Percentiles rank a stretch among this genome's conserved stretches.
phyloP scores from a whole-genome alignment of 768 basidiomycete species.

The Tylopilus rubrobrunneus region DNA sequence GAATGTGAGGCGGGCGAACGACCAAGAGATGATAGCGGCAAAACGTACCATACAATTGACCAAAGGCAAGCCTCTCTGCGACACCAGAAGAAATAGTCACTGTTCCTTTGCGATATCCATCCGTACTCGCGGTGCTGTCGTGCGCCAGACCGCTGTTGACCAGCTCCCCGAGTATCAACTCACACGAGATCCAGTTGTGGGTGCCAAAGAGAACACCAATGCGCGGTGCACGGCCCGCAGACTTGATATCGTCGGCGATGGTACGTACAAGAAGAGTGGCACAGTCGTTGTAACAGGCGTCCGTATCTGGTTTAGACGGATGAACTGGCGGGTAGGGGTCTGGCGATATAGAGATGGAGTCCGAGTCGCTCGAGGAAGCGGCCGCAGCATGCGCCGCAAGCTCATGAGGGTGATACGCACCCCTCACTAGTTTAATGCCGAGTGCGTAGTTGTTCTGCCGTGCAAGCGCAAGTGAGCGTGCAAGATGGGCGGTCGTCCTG shows the following conservation, averaged over 20 bases:
- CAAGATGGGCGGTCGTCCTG: slow-evolving; percentile 69
- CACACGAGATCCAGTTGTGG: slow-evolving; percentile 74
- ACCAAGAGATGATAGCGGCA: not conserved
- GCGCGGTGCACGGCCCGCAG: slow-evolving; percentile 8
- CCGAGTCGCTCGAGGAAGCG: too few species aligned
- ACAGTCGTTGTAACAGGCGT: too few species aligned
- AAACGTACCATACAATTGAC: slow-evolving; percentile 75
- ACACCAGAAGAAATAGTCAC: slow-evolving; percentile 50
- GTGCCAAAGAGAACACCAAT: slow-evolving; percentile 82
- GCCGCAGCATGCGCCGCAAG: too few species aligned
- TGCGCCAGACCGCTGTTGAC: slow-evolving; percentile 49
- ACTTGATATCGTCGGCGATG: slow-evolving; percentile 49
- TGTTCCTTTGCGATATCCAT: slow-evolving; percentile 23
- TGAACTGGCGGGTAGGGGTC: too few species aligned
- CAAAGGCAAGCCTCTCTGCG: slow-evolving; percentile 65
- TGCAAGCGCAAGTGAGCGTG: slow-evolving; percentile 62
- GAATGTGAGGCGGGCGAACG: not conserved
- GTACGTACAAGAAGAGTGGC: slow-evolving; percentile 42
- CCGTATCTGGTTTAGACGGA: too few species aligned
- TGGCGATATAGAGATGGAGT: too few species aligned
- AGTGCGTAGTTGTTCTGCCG: slow-evolving; percentile 63
- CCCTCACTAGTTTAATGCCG: slow-evolving; percentile 90
- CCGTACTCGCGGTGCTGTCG: slow-evolving; percentile 11
- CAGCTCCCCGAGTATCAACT: slow-evolving; percentile 58
- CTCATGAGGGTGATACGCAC: slow-evolving; percentile 73